phyloP scores from a whole-genome alignment of 176 grass and related monocot species.

The maize (Zea mays) region DNA sequence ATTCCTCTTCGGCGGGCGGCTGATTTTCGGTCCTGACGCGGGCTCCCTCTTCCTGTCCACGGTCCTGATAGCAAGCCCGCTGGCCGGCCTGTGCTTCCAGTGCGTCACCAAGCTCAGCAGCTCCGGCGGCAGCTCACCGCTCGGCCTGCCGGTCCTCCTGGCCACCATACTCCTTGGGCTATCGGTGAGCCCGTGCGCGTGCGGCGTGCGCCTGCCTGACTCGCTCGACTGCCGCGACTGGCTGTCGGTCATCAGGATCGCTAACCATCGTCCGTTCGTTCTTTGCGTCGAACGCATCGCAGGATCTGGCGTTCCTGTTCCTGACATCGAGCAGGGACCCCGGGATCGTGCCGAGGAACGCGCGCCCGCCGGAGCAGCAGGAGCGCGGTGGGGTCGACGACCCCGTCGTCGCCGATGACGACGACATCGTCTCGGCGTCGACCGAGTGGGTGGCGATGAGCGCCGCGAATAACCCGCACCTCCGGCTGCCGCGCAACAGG shows the following conservation, averaged over 20 bases:
- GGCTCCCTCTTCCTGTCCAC: slow-evolving; percentile 67
- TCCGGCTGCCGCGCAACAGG: slow-evolving; percentile 63
- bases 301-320: slow-evolving; percentile 68
- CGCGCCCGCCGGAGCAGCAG: slow-evolving; percentile 42
- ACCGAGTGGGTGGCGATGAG: slow-evolving; percentile 71
- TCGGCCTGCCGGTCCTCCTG: slow-evolving; percentile 30
- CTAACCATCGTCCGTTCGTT: background rate
- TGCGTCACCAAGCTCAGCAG: slow-evolving; percentile 55
- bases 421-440: slow-evolving; percentile 41
- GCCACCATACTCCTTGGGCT: slow-evolving; percentile 30
- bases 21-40: slow-evolving; percentile 90
- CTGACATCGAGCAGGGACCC: slow-evolving; percentile 89
- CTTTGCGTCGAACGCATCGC: background rate
- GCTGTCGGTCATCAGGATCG: background rate
- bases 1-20: slow-evolving; percentile 75
- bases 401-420: background rate
- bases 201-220: slow-evolving; percentile 21
- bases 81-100: slow-evolving; percentile 64
- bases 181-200: slow-evolving; percentile 32
- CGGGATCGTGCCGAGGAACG: slow-evolving; percentile 81
- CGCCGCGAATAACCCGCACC: slow-evolving; percentile 49
- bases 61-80: slow-evolving; percentile 53
- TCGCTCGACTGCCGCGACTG: background rate
- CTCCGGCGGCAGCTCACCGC: slow-evolving; percentile 30
- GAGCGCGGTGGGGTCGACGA: background rate